A percentile compares a stretch with the other conserved stretches of the same genome.
These are phyloP conservation scores for Mycena rebaudengoi DNA, from an alignment of 768 basidiomycete genomes.

Conservation along the genomic window DNA sequence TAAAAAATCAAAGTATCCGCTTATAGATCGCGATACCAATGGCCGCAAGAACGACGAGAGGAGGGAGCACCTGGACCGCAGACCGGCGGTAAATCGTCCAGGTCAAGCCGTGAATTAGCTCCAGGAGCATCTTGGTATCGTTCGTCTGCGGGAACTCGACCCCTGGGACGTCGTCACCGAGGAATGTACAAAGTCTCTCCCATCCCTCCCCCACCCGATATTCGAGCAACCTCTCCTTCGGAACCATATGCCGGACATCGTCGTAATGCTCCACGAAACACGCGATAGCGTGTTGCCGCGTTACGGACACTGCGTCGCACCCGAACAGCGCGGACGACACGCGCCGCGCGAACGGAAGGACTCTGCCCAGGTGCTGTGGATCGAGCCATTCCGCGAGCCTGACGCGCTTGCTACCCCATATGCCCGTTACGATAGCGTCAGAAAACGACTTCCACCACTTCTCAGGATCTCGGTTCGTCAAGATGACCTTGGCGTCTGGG, in stretches of 20 bases:
- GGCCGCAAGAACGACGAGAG: too few relatives aligned
- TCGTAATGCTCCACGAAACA: neutral
- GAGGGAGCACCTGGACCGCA: too few relatives aligned
- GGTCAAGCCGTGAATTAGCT: too few relatives aligned
- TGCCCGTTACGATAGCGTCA: neutral
- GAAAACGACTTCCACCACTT: neutral
- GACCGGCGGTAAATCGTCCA: too few relatives aligned
- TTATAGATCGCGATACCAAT: too few relatives aligned
- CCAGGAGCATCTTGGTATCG: neutral
- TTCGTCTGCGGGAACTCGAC: neutral
- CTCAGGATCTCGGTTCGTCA: neutral
- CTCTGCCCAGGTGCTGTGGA: neutral
- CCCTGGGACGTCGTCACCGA: neutral
- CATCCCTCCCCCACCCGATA: neutral
- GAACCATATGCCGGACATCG: neutral
- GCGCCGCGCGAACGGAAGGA: neutral
- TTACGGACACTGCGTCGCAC: too few relatives aligned
- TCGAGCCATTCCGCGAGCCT: neutral
- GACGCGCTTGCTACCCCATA: neutral
- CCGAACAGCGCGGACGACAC: too few relatives aligned
- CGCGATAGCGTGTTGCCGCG: neutral
- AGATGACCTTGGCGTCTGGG: neutral
- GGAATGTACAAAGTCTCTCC: neutral
- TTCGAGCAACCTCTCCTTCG: neutral
- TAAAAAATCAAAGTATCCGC: too few relatives aligned